Base-by-base conservation (phyloP, 2,329 filamentous ascomycete genomes). In the Trichoderma arundinaceum region DNA sequence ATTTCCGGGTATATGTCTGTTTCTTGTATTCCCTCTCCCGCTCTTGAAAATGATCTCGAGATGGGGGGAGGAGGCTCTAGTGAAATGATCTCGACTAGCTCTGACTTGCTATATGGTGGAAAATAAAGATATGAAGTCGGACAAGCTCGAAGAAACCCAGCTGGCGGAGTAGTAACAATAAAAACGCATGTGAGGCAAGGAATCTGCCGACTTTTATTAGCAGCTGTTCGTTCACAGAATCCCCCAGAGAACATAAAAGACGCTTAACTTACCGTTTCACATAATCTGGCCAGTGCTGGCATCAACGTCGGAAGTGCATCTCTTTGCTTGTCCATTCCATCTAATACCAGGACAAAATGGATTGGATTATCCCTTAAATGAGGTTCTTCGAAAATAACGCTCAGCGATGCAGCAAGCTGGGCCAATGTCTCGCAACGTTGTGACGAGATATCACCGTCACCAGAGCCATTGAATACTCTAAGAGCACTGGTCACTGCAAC, bases 301-400 rank as follows among this genome's bases (percentile, higher is more conserved):
- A 97, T 79, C 13, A 98, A 79, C 1, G 92, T 96, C 2, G 88
- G 84, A 6, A 91, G 87, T 6, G 90, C 88, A 73, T 98, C 94
- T 72, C 90, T 84, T 76, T 97, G 91, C 68, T 84, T 86, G 76
- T 98, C 94, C 65, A 98, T 89, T 10, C 88, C 92, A 80, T 98
- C 95, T 68, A 98, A 84, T 10, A 97, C 91, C 66, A 98, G 78
- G 8, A 94, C 88, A 71, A 97, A 93, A 69, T 89, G 88, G 69
- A 81, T 81, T 53, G 74, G 71, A 19, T 74, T 70, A 44, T 77
- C 76, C 7, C 75, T 76, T 7, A 71, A 71, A 7, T 72, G 66
- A 12, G 73, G 71, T 68, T 83, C 81, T 58, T 83, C 78, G 52
- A 94, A 77, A 77, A 92, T 80, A 73, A 82, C 85, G 67, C 84